Base-by-base conservation (phyloP, 139 green algal genomes). In the Chlorokybus atmophyticus region DNA sequence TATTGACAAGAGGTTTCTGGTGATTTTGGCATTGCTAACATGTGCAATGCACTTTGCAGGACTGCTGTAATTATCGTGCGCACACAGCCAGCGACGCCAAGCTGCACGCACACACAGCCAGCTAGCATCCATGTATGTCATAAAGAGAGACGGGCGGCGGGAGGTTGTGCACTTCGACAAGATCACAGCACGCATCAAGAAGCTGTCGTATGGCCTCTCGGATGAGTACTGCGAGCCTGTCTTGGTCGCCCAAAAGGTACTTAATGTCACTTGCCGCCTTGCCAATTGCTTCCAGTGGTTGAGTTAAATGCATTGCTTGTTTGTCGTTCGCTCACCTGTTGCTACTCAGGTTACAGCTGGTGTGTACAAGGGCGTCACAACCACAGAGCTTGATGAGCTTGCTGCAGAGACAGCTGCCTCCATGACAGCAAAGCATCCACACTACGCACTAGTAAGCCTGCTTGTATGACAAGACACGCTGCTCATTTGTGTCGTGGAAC, bases 131-230 rank as follows among this genome's bases (percentile, higher is more conserved):
- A 94, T 93, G 83, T 96, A 81, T 66, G 88, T 96, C 1, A 35
- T 94, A 23, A 96, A 96, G 73, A 73, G 88, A 26, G 78, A 95
- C 75, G 88, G 88, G 4, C 66, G 78, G 23, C 68, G 81, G 60
- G 81, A 93, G 77, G 75, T 81, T 6, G 90, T 96, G 40, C 77
- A 86, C 51, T 98, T 98, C 50, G 91, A 98, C 74, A 98, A 98
- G 59, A 98, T 98, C 67, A 98, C 91, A 17, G 80, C 88, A 2
- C 79, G 91, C 42, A 93, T 98, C 56, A 86, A 76, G 6, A 95
- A 94, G 77, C 86, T 98, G 1, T 73, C 70, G 28, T 98, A 98
- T 70, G 88, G 88, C 2, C 74, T 98, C 17, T 92, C 96, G 73
- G 62, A 73, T 1, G 85, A 95, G 31, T 41, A 58, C 39, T 69